These are phyloP conservation scores for Coemansia asiatica DNA, from an alignment of 192 early-diverging fungal genomes.

Conservation along the genomic window DNA sequence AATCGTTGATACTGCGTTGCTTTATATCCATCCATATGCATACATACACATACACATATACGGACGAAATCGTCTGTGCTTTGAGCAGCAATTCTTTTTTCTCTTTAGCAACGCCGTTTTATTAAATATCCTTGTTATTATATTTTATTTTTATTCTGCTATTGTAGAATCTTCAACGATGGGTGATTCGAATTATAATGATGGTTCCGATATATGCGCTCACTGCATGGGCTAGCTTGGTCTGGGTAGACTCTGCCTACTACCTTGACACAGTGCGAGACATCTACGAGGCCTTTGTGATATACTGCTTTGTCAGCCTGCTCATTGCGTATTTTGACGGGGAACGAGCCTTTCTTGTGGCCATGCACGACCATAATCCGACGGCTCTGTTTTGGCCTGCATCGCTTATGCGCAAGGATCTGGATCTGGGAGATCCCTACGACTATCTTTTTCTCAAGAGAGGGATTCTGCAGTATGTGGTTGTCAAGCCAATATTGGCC, in stretches of 20 bases:
- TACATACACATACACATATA: neutral
- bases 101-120: too few species aligned
- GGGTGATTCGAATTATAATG: conserved; percentile 65
- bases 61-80: neutral
- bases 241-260: conserved; percentile 71
- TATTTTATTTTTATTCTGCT: conserved; percentile 27
- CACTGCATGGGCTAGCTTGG: conserved; percentile 74
- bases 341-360: conserved; percentile 78
- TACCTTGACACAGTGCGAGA: conserved; percentile 91
- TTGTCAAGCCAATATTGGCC: conserved; percentile 81
- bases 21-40: neutral
- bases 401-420: conserved; percentile 65
- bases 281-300: conserved; percentile 94
- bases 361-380: conserved; percentile 74
- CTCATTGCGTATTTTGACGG: conserved; percentile 87
- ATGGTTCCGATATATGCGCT: conserved; percentile 88
- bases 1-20: neutral
- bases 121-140: too few species aligned
- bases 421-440: conserved; percentile 85
- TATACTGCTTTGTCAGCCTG: conserved; percentile 91
- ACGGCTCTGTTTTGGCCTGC: conserved; percentile 83
- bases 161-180: conserved; percentile 59
- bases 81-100: too few species aligned
- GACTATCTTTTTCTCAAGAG: conserved; percentile 83
- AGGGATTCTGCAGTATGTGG: conserved; percentile 93